Conservation (phyloP, 768 basidiomycete genomes). For the Clathrus columnatus region DNA sequence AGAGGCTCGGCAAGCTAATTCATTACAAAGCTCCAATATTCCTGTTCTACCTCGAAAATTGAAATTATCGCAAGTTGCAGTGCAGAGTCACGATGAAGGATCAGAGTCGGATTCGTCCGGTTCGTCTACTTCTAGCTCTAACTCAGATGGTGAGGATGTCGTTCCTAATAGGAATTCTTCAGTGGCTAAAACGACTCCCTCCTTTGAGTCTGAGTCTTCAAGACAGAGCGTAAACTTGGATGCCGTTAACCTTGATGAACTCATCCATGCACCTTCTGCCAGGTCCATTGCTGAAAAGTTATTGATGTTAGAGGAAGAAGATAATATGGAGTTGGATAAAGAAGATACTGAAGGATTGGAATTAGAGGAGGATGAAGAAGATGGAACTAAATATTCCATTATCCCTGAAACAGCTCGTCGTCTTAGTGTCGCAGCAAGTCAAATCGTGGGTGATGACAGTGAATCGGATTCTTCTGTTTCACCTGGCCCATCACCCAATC, state of each 20-base stretch:
- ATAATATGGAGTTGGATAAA: slow-evolving; percentile 29
- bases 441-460: slow-evolving; percentile 21
- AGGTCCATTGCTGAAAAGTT: slow-evolving; percentile 9
- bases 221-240: slow-evolving; percentile 3
- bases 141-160: slow-evolving; percentile 14
- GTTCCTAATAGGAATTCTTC: neutral
- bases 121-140: neutral
- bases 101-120: slow-evolving; percentile 26
- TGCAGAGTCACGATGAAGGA: slow-evolving; percentile 31
- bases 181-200: neutral
- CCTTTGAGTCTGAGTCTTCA: neutral
- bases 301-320: neutral
- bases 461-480: slow-evolving; percentile 16
- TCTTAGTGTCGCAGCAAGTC: slow-evolving; percentile 24
- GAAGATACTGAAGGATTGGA: slow-evolving; percentile 37
- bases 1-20: too few relatives aligned
- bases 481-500: neutral
- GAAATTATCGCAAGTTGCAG: slow-evolving; percentile 27
- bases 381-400: slow-evolving; percentile 21
- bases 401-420: slow-evolving; percentile 21
- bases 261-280: slow-evolving; percentile 34
- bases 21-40: neutral
- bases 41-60: slow-evolving; percentile 25
- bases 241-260: slow-evolving; percentile 28
- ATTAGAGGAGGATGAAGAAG: slow-evolving; percentile 26